Base-by-base conservation (phyloP, 306 rosid species). In the Purshia tridentata region DNA sequence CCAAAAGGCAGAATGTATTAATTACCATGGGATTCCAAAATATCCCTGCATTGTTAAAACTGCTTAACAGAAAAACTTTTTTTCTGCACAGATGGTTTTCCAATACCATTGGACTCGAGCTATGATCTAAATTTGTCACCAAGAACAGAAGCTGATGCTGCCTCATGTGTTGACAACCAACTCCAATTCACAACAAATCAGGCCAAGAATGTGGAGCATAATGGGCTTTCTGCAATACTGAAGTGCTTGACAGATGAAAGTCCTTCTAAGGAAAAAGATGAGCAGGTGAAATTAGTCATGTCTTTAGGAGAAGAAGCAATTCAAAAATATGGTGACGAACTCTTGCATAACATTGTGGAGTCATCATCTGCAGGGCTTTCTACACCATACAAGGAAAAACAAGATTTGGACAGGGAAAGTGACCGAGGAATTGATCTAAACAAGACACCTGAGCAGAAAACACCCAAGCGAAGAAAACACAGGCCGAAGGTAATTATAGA, bases 401-500 rank as follows among this genome's bases (percentile, higher is more conserved):
- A 65, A 72, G 76, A 76, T 48, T 58, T 73, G 77, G 84, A 72
- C 67, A 81, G 73, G 54, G 84, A 57, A 67, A 75, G 69, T 63
- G 81, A 48, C 63, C 69, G 62, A 75, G 89, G 65, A 45, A 63
- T 91, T 75, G 95, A 94, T 78, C 87, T 86, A 67, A 91, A 88
- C 70, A 75, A 84, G 82, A 91, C 97, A 64, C 92, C 97, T 39
- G 80, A 72, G 75, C 90, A 81, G 88, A 94, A 90, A 84, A 69
- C 86, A 63, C 76, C 89, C 13, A 86, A 74, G 76, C 81, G 89
- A 65, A 86, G 84, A 82, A 94, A 94, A 76, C 97, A 94, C 80
- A 91, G 97, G 84, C 97, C 97, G 18, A 94, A 91, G 82, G 99
- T 94, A 64, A 81, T 94, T 51, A 74, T 20, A 44, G 97, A 89